Conservation (phyloP, 1,139 yeast genomes). For the Blastobotrys buckinghamii region DNA sequence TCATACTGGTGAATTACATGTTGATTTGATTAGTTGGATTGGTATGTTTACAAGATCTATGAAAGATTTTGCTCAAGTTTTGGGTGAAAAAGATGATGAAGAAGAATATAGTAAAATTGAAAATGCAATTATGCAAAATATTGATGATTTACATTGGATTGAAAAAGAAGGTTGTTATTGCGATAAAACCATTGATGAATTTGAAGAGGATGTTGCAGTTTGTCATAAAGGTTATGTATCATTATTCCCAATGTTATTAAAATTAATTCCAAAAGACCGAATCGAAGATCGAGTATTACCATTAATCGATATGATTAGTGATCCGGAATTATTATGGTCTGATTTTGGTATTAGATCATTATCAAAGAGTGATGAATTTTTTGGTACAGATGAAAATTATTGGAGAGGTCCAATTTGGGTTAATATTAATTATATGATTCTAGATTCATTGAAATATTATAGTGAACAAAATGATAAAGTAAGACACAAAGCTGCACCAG, state of each 20-base stretch:
- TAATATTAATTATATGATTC: conserved; percentile 75
- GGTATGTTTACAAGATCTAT: conserved; percentile 87
- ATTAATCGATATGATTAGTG: conserved; percentile 52
- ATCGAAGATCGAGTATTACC: conserved; percentile 26
- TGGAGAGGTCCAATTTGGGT: conserved; percentile 98
- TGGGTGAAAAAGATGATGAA: conserved; percentile 56
- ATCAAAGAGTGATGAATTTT: conserved; percentile 59
- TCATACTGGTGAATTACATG: conserved; percentile 84
- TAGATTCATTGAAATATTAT: conserved; percentile 66
- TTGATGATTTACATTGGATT: conserved; percentile 79
- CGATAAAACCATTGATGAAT: conserved; percentile 72
- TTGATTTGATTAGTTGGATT: conserved; percentile 87
- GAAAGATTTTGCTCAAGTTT: conserved; percentile 63
- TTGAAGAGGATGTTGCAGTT: conserved; percentile 56
- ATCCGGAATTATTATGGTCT: conserved; percentile 74
- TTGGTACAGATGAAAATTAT: conserved; percentile 80
- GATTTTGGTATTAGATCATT: conserved; percentile 77
- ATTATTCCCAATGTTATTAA: conserved; percentile 76
- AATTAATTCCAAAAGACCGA: conserved; percentile 49
- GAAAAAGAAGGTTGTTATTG: conserved; percentile 64
- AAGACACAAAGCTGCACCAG: conserved; percentile 37
- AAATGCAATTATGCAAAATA: conserved; percentile 50
- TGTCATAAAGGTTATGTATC: conserved; percentile 91
- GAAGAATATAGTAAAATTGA: conserved; percentile 48
- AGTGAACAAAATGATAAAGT: conserved; percentile 26